Conservation (phyloP, 139 green algal species). For the Coccomyxa sp. region DNA sequence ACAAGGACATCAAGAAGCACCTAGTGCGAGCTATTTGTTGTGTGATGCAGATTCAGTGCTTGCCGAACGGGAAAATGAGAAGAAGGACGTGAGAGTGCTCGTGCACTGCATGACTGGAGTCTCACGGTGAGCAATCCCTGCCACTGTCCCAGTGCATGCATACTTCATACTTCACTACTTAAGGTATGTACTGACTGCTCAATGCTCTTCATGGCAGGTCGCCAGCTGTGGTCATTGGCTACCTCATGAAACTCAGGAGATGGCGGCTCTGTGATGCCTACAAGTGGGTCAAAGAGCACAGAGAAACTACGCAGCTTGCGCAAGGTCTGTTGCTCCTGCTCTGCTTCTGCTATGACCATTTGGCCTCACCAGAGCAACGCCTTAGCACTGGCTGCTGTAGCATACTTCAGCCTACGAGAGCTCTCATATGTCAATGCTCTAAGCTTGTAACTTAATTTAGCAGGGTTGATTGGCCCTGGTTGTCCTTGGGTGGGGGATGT, state of each 20-base stretch:
- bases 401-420: no score
- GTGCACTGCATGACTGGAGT: conserved; percentile 75
- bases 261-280: conserved; percentile 76
- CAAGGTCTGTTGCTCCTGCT: conserved; percentile 24
- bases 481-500: no score
- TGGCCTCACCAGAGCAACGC: no score
- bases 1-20: no score
- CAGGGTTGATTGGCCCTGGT: no score
- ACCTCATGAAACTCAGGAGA: conserved; percentile 73
- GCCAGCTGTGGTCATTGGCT: conserved; percentile 56
- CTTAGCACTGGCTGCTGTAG: no score
- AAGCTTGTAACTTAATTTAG: no score
- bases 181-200: background rate
- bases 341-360: no score
- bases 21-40: no score
- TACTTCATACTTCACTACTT: conserved; percentile 7
- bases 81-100: conserved; percentile 41
- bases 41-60: no score
- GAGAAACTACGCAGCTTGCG: conserved; percentile 41
- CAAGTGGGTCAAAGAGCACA: conserved; percentile 75
- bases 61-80: background rate
- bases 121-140: conserved; percentile 35
- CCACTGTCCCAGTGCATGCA: background rate
- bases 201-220: conserved; percentile 17
- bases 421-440: no score